Base-by-base conservation (phyloP, 1,139 yeast species). In the Scheffersomyces titani region DNA sequence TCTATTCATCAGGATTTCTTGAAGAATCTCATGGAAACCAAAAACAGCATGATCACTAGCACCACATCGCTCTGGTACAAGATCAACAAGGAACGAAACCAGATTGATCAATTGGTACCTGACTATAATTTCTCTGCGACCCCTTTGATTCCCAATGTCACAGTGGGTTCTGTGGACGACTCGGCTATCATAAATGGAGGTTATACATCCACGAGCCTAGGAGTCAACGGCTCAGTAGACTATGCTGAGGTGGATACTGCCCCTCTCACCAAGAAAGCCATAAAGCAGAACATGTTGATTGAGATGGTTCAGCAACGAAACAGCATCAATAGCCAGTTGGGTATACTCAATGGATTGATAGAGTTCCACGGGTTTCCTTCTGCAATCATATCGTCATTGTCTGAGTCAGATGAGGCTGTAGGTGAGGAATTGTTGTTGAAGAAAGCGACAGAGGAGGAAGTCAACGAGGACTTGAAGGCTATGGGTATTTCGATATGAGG, bases 31-130 rank as follows among this genome's bases (percentile, higher is more conserved):
- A 86, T 88, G 66, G 97, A 92, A 67, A 72, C 83, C 52, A 89
- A 93, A 61, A 82, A 83, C 57, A 77, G 80, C 46, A 79, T 92
- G 78, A 81, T 94, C 54, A 81, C 85, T 57, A 82, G 85, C 19
- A 90, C 97, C 5, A 93, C 98, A 1, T 85, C 90, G 52, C 82
- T 86, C 63, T 94, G 99, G 98, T 94, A 94, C 74, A 89, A 90
- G 63, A 90, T 93, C 66, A 93, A 93, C 72, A 86, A 89, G 65
- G 99, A 94, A 70, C 81, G 98, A 63, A 83, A 97, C 62, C 87
- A 87, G 55, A 82, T 92, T 85, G 98, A 93, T 70, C 85, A 87
- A 63, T 70, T 88, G 52, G 92, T 76, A 6, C 79, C 82, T 0
- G 83, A 80, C 59, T 78, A 66, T 63, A 70, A 70, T 52, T 78